phyloP scores from a whole-genome alignment of 768 basidiomycete genomes.

The Porpolomopsis calyptriformis region DNA sequence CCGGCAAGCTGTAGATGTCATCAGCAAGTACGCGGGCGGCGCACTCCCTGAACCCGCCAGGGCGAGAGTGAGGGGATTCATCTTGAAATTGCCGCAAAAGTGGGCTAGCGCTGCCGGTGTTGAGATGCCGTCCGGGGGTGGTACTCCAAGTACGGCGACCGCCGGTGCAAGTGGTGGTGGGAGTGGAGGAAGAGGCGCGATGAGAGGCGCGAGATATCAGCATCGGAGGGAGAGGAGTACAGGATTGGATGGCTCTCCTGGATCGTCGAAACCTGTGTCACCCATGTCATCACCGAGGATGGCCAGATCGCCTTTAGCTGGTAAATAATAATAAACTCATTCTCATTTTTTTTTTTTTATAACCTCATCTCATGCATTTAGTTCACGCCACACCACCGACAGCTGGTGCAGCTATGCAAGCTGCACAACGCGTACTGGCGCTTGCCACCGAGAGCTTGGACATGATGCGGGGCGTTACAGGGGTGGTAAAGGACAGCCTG shows the following conservation, averaged over 20 bases:
- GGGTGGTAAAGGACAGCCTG: conserved; percentile 77
- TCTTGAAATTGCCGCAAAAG: conserved; percentile 69
- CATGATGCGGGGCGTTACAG: conserved; percentile 84
- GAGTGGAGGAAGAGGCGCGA: background rate
- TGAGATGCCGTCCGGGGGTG: conserved; percentile 10
- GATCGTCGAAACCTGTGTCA: conserved; percentile 25
- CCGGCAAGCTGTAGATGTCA: conserved; percentile 79
- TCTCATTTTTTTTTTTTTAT: conserved; percentile 5
- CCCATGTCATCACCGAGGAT: conserved; percentile 19
- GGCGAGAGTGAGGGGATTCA: conserved; percentile 60
- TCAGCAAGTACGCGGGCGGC: conserved; percentile 75
- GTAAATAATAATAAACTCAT: too few relatives aligned
- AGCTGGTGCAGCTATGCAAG: conserved; percentile 51
- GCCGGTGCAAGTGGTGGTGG: conserved; percentile 10
- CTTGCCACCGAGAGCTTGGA: conserved; percentile 88
- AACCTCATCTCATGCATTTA: background rate
- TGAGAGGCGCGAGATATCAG: conserved; percentile 2
- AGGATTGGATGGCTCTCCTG: conserved; percentile 17
- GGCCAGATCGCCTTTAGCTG: conserved; percentile 4
- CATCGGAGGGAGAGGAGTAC: conserved; percentile 21
- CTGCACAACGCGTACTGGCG: conserved; percentile 71
- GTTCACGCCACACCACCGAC: conserved; percentile 15
- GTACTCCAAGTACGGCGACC: conserved; percentile 16
- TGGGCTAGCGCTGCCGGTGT: conserved; percentile 48
- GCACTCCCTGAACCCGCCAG: conserved; percentile 81